Percentiles rank a stretch among this genome's conserved stretches.
These are phyloP conservation scores for Phytophthora pluvialis DNA, from an alignment of 352 stramenopile species.

Conservation along the genomic window DNA sequence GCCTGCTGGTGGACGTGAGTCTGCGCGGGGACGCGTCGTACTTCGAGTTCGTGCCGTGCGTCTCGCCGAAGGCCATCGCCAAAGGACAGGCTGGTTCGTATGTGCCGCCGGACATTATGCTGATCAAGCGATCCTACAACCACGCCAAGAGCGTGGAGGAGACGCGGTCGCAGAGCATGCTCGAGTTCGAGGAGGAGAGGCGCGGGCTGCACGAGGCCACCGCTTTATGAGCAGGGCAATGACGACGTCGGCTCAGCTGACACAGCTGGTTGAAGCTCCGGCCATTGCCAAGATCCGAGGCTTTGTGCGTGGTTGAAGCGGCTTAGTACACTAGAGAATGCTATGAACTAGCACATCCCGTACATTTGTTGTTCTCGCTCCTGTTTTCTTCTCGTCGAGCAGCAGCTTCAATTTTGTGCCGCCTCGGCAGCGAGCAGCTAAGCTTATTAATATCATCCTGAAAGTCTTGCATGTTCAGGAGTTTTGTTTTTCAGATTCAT, in stretches of 20 bases:
- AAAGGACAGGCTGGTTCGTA: slow-evolving; percentile 22
- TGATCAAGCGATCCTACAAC: slow-evolving; percentile 58
- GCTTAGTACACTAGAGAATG: slow-evolving; percentile 30
- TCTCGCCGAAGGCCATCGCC: slow-evolving; percentile 21
- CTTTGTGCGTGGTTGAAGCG: slow-evolving; percentile 16
- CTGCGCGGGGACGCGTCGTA: slow-evolving; percentile 67
- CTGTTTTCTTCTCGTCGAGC: slow-evolving; percentile 5
- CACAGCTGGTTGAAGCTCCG: slow-evolving; percentile 4
- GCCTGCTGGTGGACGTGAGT: slow-evolving; percentile 70
- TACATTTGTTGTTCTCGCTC: slow-evolving; percentile 17
- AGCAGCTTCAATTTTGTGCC: slow-evolving; percentile 33
- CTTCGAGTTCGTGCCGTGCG: slow-evolving; percentile 67
- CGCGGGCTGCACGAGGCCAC: slow-evolving; percentile 23
- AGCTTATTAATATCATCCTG: not conserved
- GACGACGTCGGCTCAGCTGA: slow-evolving; percentile 15
- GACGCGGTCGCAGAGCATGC: slow-evolving; percentile 62
- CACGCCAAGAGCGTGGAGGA: slow-evolving; percentile 57
- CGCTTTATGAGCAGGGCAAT: slow-evolving; percentile 18
- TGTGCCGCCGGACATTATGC: slow-evolving; percentile 55
- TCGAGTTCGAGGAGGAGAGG: slow-evolving; percentile 55
- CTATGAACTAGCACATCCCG: slow-evolving; percentile 22
- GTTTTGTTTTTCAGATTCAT: not conserved
- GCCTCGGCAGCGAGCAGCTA: not conserved
- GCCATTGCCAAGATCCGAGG: slow-evolving; percentile 8
- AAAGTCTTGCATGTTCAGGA: not conserved